Percentiles rank a stretch among this genome's conserved stretches.
Evolutionary conservation across 768 basidiomycete genomes (phyloP).

Genomic region (Floccularia luteovirens): DNA sequence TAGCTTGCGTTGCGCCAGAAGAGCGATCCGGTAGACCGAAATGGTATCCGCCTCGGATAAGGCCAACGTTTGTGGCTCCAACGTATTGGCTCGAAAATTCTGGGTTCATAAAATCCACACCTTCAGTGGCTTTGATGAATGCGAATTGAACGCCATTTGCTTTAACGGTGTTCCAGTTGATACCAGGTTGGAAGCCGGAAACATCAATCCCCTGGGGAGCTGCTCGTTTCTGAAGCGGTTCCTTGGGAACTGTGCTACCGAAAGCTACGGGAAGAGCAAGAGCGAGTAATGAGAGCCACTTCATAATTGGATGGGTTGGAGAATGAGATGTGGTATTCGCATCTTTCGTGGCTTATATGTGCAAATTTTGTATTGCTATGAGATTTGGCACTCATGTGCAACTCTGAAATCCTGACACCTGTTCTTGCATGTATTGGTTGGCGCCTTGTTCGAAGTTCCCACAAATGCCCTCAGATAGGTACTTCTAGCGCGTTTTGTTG

Average conservation of each 20-base stretch:
- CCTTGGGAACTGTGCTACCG: too few species aligned
- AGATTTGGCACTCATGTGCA: too few species aligned
- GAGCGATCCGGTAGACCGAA: slow-evolving; percentile 49
- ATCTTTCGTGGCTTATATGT: too few species aligned
- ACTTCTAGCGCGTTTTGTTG: too few species aligned
- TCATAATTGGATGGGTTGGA: too few species aligned
- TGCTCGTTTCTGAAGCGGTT: slow-evolving; percentile 18
- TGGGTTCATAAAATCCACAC: slow-evolving; percentile 32
- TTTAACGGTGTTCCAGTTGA: slow-evolving; percentile 47
- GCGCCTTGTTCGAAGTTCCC: too few species aligned
- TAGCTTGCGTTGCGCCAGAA: slow-evolving; percentile 51
- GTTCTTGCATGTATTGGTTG: too few species aligned
- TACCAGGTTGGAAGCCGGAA: slow-evolving; percentile 35
- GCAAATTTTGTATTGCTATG: too few species aligned
- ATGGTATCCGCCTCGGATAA: slow-evolving; percentile 57
- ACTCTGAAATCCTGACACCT: too few species aligned
- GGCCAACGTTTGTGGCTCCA: slow-evolving; percentile 44
- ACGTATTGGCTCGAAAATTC: slow-evolving; percentile 42
- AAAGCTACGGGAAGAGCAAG: neutral
- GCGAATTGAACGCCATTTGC: slow-evolving; percentile 45
- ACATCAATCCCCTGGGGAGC: slow-evolving; percentile 47
- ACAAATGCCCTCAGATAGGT: too few species aligned
- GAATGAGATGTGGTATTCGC: too few species aligned
- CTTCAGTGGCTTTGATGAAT: slow-evolving; percentile 66
- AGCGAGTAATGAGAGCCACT: slow-evolving; percentile 2